Evolutionary conservation across 2,329 filamentous ascomycete genomes (phyloP).

Genomic region (Apiospora rasikravindrae): DNA sequence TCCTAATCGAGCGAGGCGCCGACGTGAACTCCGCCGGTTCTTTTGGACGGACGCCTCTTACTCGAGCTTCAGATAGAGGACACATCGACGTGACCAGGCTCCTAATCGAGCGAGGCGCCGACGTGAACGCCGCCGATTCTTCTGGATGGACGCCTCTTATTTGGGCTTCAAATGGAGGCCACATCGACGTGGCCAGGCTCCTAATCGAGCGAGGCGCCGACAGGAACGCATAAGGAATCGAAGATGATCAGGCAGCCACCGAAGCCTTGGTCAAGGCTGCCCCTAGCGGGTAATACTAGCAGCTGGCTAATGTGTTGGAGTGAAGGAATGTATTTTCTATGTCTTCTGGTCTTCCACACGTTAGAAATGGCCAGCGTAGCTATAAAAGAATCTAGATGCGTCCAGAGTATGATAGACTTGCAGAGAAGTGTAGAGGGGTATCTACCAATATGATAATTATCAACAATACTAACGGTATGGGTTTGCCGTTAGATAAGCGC

Average conservation of each 20-base stretch:
- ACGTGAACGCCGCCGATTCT: not conserved
- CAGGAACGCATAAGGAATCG: too few species aligned
- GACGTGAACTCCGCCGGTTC: too few species aligned
- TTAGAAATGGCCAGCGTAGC: not conserved
- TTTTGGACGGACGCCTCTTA: constrained; percentile 19
- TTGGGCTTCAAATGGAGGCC: not conserved
- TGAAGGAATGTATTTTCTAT: not conserved
- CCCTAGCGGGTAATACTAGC: too few species aligned
- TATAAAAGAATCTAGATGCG: not conserved
- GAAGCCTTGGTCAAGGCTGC: too few species aligned
- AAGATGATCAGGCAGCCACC: too few species aligned
- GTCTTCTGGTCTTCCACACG: not conserved
- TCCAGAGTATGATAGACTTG: not conserved
- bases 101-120: not conserved
- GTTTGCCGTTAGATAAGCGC: too few species aligned
- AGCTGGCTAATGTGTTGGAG: too few species aligned
- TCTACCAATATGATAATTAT: not conserved
- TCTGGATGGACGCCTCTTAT: not conserved
- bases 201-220: not conserved
- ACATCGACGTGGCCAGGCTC: not conserved
- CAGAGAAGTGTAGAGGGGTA: not conserved
- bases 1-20: not conserved
- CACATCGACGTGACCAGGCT: not conserved
- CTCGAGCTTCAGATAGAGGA: constrained; percentile 9
- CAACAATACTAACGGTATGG: too few species aligned